A percentile compares a stretch with the other conserved stretches of the same genome.
These are phyloP conservation scores for Penicillium steckii DNA, from an alignment of 495 filamentous ascomycete species.

Conservation along the genomic window DNA sequence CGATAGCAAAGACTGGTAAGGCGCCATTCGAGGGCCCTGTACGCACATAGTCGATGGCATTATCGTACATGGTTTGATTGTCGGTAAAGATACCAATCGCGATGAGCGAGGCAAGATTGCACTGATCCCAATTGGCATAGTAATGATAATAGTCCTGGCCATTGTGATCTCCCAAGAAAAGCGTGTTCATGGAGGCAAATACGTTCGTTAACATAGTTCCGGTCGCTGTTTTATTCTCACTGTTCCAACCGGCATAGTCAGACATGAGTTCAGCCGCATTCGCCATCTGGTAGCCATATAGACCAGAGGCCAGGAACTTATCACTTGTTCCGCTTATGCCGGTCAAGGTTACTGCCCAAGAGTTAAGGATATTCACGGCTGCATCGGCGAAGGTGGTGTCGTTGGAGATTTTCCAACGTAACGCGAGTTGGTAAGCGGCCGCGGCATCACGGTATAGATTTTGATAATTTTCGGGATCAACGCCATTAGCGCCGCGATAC, in stretches of 20 bases:
- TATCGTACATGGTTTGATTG: conserved; percentile 28
- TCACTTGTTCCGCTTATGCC: conserved; percentile 34
- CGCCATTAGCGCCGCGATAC: conserved; percentile 28
- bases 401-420: conserved; percentile 40
- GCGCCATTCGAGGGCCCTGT: conserved; percentile 36
- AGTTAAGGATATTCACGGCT: conserved; percentile 34
- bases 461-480: conserved; percentile 35
- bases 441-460: conserved; percentile 38
- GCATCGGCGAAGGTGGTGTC: conserved; percentile 34
- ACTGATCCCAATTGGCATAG: conserved; percentile 49
- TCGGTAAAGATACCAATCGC: conserved; percentile 33
- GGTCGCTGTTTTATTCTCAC: conserved; percentile 15
- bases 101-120: conserved; percentile 38
- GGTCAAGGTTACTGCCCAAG: conserved; percentile 38
- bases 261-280: conserved; percentile 46
- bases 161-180: conserved; percentile 34
- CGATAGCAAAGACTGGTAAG: conserved; percentile 11
- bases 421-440: conserved; percentile 36
- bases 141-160: conserved; percentile 32
- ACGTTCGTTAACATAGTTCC: conserved; percentile 23
- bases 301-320: conserved; percentile 38
- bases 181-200: conserved; percentile 32
- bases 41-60: conserved; percentile 36
- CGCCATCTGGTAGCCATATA: conserved; percentile 48
- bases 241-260: conserved; percentile 32